Conservation (phyloP, 164 flowering plant genomes). For the Echeveria elegans region DNA sequence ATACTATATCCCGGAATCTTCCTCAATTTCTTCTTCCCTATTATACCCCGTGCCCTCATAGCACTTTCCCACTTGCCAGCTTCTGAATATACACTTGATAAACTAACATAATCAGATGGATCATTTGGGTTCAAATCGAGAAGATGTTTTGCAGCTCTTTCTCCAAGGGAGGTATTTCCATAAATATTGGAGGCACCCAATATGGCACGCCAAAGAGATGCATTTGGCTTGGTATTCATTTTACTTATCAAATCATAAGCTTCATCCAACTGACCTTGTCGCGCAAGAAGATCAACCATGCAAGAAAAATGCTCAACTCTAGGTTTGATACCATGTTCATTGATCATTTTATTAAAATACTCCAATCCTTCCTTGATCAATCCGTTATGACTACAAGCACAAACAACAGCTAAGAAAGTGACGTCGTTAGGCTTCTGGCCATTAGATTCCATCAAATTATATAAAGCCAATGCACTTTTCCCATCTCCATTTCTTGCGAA, state of each 20-base stretch:
- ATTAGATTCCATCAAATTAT: slow-evolving; percentile 44
- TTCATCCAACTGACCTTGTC: slow-evolving; percentile 53
- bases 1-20: slow-evolving; percentile 55
- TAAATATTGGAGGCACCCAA: slow-evolving; percentile 38
- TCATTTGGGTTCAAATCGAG: slow-evolving; percentile 28
- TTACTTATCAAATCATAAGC: slow-evolving; percentile 35
- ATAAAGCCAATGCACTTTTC: slow-evolving; percentile 41
- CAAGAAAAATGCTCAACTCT: slow-evolving; percentile 65
- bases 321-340: slow-evolving; percentile 39
- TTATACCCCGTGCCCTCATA: slow-evolving; percentile 23
- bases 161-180: slow-evolving; percentile 29
- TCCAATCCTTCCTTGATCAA: slow-evolving; percentile 39
- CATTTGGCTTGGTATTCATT: slow-evolving; percentile 35
- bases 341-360: slow-evolving; percentile 43
- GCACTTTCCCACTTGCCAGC: slow-evolving; percentile 51
- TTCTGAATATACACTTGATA: slow-evolving; percentile 42
- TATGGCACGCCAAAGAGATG: slow-evolving; percentile 47
- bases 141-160: slow-evolving; percentile 31
- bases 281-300: slow-evolving; percentile 61
- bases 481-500: slow-evolving; percentile 63
- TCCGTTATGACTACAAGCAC: slow-evolving; percentile 73
- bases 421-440: slow-evolving; percentile 63
- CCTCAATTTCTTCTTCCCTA: slow-evolving; percentile 30
- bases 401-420: slow-evolving; percentile 61
- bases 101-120: slow-evolving; percentile 32